phyloP scores from a whole-genome alignment of 345 rosid genomes.

The Brassica nigra region DNA sequence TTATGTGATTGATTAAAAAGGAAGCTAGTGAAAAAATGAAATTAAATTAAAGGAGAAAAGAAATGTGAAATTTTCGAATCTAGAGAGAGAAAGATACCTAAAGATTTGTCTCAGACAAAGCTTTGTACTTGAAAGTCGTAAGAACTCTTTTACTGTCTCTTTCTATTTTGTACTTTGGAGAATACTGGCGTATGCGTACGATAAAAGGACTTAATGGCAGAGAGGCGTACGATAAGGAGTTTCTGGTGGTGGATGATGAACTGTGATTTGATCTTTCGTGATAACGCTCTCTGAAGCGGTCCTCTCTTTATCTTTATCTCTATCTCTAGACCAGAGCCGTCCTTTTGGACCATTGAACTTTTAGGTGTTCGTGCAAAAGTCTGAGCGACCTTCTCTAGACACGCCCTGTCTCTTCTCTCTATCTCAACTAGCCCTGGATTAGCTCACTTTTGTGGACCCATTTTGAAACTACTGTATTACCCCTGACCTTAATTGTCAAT shows the following conservation, averaged over 20 bases:
- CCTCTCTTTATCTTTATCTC: constrained; percentile 14
- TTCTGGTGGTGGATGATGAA: background rate
- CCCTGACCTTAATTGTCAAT: constrained; percentile 16
- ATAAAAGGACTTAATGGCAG: constrained; percentile 13
- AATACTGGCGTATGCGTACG: constrained; percentile 29
- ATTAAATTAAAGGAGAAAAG: background rate
- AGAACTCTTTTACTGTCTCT: constrained; percentile 16
- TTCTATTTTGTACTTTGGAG: constrained; percentile 19
- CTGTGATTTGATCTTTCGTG: constrained; percentile 35
- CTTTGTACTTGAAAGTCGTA: constrained; percentile 30
- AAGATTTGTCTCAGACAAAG: background rate
- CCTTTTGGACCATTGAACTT: constrained; percentile 43
- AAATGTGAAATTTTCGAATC: constrained; percentile 1
- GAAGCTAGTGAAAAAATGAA: no score
- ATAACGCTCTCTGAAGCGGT: constrained; percentile 15
- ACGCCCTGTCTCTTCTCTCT: constrained; percentile 32
- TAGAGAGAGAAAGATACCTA: background rate
- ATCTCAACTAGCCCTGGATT: constrained; percentile 3
- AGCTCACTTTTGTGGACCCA: constrained; percentile 26
- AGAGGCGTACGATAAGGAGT: constrained; percentile 39
- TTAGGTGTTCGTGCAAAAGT: constrained; percentile 47
- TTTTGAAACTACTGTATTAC: background rate
- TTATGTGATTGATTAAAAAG: constrained; percentile 21
- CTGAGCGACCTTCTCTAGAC: constrained; percentile 44
- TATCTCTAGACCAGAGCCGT: constrained; percentile 32